Conservation (phyloP, 2,329 filamentous ascomycete genomes). For the Fusarium guadeloupense region DNA sequence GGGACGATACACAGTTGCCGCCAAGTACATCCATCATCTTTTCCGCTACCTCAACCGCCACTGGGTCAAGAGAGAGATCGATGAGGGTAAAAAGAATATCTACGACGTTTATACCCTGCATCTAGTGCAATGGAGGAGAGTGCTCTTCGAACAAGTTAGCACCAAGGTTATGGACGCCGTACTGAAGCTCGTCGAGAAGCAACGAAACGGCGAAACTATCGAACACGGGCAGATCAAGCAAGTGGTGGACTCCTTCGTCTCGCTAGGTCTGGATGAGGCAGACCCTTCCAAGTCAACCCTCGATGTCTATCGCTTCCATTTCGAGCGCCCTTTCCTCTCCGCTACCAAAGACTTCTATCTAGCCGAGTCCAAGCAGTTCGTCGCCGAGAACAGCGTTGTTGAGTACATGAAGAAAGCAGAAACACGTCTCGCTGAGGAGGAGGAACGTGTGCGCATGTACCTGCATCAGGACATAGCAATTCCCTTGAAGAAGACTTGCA, state of each 20-base stretch:
- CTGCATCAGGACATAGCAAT: slow-evolving; percentile 89
- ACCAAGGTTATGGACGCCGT: slow-evolving; percentile 94
- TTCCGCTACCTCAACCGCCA: slow-evolving; percentile 97
- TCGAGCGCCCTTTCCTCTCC: slow-evolving; percentile 89
- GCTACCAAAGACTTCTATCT: slow-evolving; percentile 89
- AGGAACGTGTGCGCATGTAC: slow-evolving; percentile 91
- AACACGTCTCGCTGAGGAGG: slow-evolving; percentile 86
- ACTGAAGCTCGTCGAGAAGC: slow-evolving; percentile 93
- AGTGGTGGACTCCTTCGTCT: slow-evolving; percentile 96
- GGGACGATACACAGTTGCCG: slow-evolving; percentile 93
- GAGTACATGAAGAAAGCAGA: slow-evolving; percentile 99
- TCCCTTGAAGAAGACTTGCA: slow-evolving; percentile 85
- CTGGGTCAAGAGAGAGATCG: slow-evolving; percentile 99
- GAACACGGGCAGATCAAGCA: slow-evolving; percentile 97
- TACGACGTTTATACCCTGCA: slow-evolving; percentile 99
- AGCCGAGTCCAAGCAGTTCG: slow-evolving; percentile 90
- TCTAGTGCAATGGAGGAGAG: slow-evolving; percentile 92
- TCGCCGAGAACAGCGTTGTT: slow-evolving; percentile 95
- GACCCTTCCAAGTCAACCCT: slow-evolving; percentile 94
- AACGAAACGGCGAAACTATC: slow-evolving; percentile 96
- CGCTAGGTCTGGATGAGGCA: slow-evolving; percentile 90
- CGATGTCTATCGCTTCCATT: slow-evolving; percentile 92
- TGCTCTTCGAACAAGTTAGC: slow-evolving; percentile 86
- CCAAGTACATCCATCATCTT: slow-evolving; percentile 96
- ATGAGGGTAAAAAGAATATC: slow-evolving; percentile 97